Evolutionary conservation across 2,329 filamentous ascomycete genomes (phyloP).

Genomic region (Fusarium irregulare): DNA sequence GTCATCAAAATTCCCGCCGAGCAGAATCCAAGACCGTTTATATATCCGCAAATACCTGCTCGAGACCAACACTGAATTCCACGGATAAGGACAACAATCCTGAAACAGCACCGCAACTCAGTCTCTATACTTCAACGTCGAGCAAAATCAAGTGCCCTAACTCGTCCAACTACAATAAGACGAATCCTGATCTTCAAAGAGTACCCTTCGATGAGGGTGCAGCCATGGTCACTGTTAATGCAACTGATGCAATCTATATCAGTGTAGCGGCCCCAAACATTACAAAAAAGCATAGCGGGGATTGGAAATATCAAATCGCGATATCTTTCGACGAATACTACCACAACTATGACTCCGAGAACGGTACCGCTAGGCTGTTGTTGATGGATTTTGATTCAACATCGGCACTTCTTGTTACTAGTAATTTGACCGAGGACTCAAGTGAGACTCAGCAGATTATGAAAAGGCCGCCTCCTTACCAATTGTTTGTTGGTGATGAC

Average conservation of each 20-base stretch:
- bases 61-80: constrained; percentile 69
- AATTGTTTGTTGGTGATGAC: constrained; percentile 78
- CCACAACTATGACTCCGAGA: constrained; percentile 67
- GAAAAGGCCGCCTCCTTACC: constrained; percentile 70
- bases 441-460: constrained; percentile 66
- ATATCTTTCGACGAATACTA: constrained; percentile 84
- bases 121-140: constrained; percentile 78
- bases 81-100: constrained; percentile 25
- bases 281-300: constrained; percentile 67
- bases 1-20: constrained; percentile 44
- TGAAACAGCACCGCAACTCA: constrained; percentile 73
- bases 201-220: constrained; percentile 75
- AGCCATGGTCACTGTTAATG: constrained; percentile 70
- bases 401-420: constrained; percentile 82
- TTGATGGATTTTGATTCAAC: constrained; percentile 88
- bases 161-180: constrained; percentile 35
- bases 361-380: constrained; percentile 65
- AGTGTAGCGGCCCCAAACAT: constrained; percentile 77
- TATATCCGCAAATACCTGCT: constrained; percentile 87
- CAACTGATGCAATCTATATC: constrained; percentile 78
- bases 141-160: constrained; percentile 48
- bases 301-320: constrained; percentile 84
- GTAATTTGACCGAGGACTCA: constrained; percentile 73
- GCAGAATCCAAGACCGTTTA: constrained; percentile 67
- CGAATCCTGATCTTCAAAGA: constrained; percentile 41